Evolutionary conservation across 768 basidiomycete genomes (phyloP), one percentile per base, ranked within the genome.

Genomic region (Rossbeevera mucosa): DNA sequence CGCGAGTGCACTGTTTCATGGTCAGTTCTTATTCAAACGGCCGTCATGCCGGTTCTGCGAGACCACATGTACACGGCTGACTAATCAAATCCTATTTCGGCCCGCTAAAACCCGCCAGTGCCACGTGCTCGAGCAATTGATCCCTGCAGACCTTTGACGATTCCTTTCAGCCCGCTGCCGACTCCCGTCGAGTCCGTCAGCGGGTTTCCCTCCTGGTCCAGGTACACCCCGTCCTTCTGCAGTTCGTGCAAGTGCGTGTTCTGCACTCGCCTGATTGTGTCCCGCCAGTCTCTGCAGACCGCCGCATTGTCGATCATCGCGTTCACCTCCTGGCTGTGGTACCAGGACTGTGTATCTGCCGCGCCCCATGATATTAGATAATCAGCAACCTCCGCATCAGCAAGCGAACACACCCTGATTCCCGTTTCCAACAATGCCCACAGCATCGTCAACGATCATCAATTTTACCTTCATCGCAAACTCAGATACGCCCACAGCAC

Each of bases 271-370:
- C 70, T 55, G n/a, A 81, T 64, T 8, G 72, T 76, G 44, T 78
- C 75, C 67, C 77, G 76, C 81, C 83, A 82, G 51, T 80, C 81
- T 31, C 65, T 58, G 45, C 80, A 78, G 47, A 83, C 69, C 33
- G 71, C 67, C n/a, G 72, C 66, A 21, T 74, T 77, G 63, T 85
- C 82, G 42, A 84, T 71, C 74, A 85, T 77, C 52, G 84, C 68
- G 63, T 88, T 87, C 58, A 81, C 74, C 59, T 88, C 86, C 54
- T 84, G 81, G 40, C 80, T 81, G 65, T 88, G 86, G 71, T 76
- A 86, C 84, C 85, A 87, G 5, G 77, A 79, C 59, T 87, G 85
- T 7, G 81, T 78, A 53, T 83, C 82, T 76, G 59, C 13, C 7
- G 28, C 9, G 24, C 36, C 9, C 7, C 9, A 38, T 38, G 11